Percentiles rank a stretch among this genome's conserved stretches.
Conservation (phyloP, 306 rosid species). For the Cucurbita argyrosperma region DNA sequence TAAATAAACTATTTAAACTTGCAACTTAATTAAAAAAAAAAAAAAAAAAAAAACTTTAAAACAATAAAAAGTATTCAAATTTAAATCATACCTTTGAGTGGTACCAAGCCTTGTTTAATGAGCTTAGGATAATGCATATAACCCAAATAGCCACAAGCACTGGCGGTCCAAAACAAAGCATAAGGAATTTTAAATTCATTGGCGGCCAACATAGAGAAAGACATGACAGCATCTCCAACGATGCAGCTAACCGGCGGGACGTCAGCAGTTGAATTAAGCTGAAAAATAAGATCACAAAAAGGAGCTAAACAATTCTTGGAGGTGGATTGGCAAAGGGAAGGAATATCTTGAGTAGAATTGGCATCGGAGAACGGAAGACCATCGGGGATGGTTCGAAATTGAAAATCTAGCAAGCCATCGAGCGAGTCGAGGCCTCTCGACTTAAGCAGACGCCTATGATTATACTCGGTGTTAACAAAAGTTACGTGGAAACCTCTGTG, state of each 20-base stretch:
- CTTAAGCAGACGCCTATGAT: not conserved
- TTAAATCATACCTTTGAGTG: conserved; percentile 32
- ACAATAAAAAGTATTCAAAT: no score
- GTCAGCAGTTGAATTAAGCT: conserved; percentile 7
- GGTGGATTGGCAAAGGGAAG: conserved; percentile 21
- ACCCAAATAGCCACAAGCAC: conserved; percentile 42
- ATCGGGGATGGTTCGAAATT: conserved; percentile 6
- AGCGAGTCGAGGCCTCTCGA: not conserved
- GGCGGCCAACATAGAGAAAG: conserved; percentile 33
- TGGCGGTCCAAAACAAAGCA: conserved; percentile 30
- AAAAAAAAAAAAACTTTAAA: no score
- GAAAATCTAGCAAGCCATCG: not conserved
- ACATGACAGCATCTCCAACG: conserved; percentile 29
- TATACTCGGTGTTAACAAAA: not conserved
- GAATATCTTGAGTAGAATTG: conserved; percentile 31
- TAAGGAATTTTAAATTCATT: conserved; percentile 24
- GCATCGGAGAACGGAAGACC: conserved; percentile 32
- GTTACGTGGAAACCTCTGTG: not conserved
- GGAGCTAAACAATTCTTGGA: conserved; percentile 16
- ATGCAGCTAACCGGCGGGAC: conserved; percentile 35
- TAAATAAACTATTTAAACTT: no score
- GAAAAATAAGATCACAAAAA: conserved; percentile 22
- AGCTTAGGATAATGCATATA: conserved; percentile 14
- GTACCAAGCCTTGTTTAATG: not conserved
- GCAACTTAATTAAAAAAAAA: no score